These are phyloP conservation scores for Anthracocystis walkeri DNA, from an alignment of 1,284 basidiomycete genomes.

Conservation along the genomic window DNA sequence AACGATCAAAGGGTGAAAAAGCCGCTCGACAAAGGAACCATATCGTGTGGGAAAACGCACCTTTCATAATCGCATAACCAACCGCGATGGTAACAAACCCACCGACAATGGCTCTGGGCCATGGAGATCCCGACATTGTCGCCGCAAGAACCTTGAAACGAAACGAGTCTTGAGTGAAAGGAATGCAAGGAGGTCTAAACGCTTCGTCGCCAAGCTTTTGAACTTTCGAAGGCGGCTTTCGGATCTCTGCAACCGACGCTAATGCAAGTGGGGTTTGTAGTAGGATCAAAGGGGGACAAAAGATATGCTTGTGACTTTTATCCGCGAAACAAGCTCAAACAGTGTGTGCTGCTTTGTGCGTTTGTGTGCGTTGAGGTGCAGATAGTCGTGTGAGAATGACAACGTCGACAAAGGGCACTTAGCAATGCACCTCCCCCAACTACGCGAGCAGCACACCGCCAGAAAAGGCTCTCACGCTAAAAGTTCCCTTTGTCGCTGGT, in stretches of 20 bases:
- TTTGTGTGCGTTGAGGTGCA: constrained; percentile 2
- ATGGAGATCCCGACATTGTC: constrained; percentile 42
- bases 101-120: constrained; percentile 49
- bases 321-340: background rate
- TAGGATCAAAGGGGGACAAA: background rate
- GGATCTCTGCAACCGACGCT: no score
- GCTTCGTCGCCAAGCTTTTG: background rate
- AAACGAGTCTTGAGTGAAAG: background rate
- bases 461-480: no score
- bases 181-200: background rate
- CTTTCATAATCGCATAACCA: constrained; percentile 64
- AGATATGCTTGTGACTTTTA: no score
- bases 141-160: no score
- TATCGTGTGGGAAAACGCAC: constrained; percentile 18
- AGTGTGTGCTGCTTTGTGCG: background rate
- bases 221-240: no score
- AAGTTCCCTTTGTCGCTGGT: no score
- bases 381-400: background rate
- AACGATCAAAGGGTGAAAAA: background rate
- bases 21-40: constrained; percentile 11
- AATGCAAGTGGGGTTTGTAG: constrained; percentile 1
- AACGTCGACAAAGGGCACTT: no score
- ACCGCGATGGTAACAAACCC: constrained; percentile 39
- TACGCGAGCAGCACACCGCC: no score
- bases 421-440: no score